Conservation (phyloP, 2,329 filamentous ascomycete species). For the Exserohilum rostratum region DNA sequence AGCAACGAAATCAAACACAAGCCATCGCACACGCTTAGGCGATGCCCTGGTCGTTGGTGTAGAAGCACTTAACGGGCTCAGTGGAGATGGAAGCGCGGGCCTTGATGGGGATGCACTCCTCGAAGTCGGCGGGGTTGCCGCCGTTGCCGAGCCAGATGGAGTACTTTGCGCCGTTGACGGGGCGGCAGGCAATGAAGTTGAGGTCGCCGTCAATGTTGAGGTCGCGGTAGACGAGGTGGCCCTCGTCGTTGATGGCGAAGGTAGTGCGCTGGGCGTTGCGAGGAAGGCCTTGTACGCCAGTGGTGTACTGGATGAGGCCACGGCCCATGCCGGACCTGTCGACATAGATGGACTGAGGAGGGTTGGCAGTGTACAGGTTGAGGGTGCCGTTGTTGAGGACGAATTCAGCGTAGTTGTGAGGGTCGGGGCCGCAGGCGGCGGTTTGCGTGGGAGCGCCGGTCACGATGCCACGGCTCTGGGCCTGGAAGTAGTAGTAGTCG, state of each 20-base stretch:
- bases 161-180: conserved; percentile 50
- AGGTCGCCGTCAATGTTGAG: conserved; percentile 55
- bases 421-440: conserved; percentile 54
- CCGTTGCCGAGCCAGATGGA: conserved; percentile 32
- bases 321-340: conserved; percentile 66
- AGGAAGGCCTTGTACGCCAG: conserved; percentile 50
- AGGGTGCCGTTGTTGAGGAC: conserved; percentile 52
- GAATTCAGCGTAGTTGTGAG: conserved; percentile 57
- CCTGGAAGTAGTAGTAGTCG: conserved; percentile 56
- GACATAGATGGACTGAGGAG: conserved; percentile 58
- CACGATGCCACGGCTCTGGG: conserved; percentile 53
- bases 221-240: too few relatives aligned
- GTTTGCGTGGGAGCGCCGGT: conserved; percentile 52
- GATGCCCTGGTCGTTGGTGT: too few relatives aligned
- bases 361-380: conserved; percentile 56
- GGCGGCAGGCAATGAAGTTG: conserved; percentile 61
- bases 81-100: conserved; percentile 33
- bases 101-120: conserved; percentile 43
- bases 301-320: conserved; percentile 61
- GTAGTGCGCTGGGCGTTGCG: conserved; percentile 55
- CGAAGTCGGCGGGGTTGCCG: conserved; percentile 34
- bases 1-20: too few relatives aligned
- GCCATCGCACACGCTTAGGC: too few relatives aligned
- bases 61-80: conserved; percentile 27
- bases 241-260: conserved; percentile 57